Base-by-base conservation (phyloP, 2,329 filamentous ascomycete species). In the Pyricularia sp. region DNA sequence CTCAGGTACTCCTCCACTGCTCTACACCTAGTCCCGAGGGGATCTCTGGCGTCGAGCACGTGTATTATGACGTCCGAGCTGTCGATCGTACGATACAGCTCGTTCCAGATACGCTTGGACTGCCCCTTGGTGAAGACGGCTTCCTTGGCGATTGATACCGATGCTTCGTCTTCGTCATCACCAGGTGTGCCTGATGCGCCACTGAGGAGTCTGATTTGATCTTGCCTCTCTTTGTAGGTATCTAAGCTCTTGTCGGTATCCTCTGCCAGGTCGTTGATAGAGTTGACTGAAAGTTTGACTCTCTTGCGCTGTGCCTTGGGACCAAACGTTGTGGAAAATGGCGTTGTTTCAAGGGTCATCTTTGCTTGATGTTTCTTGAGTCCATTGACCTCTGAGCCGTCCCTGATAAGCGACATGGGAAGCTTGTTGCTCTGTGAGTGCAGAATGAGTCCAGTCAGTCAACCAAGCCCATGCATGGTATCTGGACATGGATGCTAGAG, bases 21-120 rank as follows among this genome's bases (percentile, higher is more conserved):
- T 33, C 90, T 86, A 82, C 95, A 99, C 69, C 95, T 86, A 20
- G 95, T 98, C 42, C 95, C 95, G 12, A 94, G 81, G 3, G 93
- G 94, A 79, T 97, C 93, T 79, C 93, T 86, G 59, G 94, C 93
- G 79, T 97, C 94, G 0, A 97, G 82, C 17, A 97, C 92, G 75
- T 97, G 95, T n/a, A 99, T 90, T 64, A 99, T 88, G 50, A 99
- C 94, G 79, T 99, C 95, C 11, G 92, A 95, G 3, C 93, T 96
- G 80, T 97, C 94, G 71, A 97, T 95, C 75, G 84, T 95, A 72
- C 91, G 63, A 58, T 30, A 50, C 9, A 98, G 82, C 78, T 99
- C 94, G 80, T 98, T 98, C 94, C 93, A 97, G 73, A 97, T 97
- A 73, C 95, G 87, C 81, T 97, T 97, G 76, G 90, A 94, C 79